These are phyloP conservation scores for Trypanosoma rangeli DNA, from an alignment of 208 protist genomes.

Conservation along the genomic window DNA sequence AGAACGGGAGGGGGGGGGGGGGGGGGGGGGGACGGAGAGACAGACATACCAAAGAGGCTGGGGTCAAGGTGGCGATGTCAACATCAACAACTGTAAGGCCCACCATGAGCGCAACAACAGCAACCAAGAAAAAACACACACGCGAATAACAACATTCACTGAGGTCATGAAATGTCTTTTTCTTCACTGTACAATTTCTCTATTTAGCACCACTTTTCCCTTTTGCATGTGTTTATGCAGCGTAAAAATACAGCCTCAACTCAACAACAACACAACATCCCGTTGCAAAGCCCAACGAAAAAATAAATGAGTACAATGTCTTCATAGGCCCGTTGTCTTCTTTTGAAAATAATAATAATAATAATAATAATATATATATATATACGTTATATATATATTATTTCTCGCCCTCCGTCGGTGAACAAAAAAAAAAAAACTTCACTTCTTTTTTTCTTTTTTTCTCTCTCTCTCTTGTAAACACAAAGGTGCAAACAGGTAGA, in stretches of 20 bases:
- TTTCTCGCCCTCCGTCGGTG: too few relatives aligned
- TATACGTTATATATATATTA: too few relatives aligned
- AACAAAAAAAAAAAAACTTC: too few relatives aligned
- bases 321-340: too few relatives aligned
- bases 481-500: too few relatives aligned
- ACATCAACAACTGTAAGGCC: background rate
- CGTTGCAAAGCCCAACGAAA: too few relatives aligned
- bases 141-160: constrained; percentile 7
- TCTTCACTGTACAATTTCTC: background rate
- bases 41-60: background rate
- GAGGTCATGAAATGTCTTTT: background rate
- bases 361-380: background rate
- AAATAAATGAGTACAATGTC: too few relatives aligned
- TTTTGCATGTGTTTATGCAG: background rate
- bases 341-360: too few relatives aligned
- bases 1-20: too few relatives aligned
- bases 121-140: background rate
- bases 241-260: background rate
- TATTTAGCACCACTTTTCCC: background rate
- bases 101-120: background rate
- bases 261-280: background rate
- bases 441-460: too few relatives aligned
- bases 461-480: too few relatives aligned
- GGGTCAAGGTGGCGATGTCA: background rate
- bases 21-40: too few relatives aligned